Base-by-base conservation (phyloP, 2,329 filamentous ascomycete species). In the Calonectria fujianensis region DNA sequence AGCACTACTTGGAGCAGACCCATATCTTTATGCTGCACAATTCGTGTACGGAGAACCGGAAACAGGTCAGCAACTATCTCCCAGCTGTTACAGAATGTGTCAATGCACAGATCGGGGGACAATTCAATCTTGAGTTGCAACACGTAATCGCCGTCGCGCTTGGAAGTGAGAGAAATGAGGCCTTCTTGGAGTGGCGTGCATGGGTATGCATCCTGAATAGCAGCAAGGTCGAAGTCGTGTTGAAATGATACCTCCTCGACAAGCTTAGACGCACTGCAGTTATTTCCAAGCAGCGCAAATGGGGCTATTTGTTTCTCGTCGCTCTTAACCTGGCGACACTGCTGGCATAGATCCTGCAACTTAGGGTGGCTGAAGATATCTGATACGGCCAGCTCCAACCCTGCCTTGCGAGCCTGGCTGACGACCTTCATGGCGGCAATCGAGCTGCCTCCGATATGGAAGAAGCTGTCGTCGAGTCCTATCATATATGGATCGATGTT, bases 381-480 rank as follows among this genome's bases (percentile, higher is more conserved):
- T 35, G 74, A 63, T 2, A 79, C 66, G 0, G 35, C 29, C 1
- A 80, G 18, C 4, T 57, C 37, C 3, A 79, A 68, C 5, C 75
- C 71, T 10, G 59, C 41, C 5, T 74, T 72, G 4, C 75, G 74
- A 11, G 70, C 73, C 4, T 72, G 69, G 1, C 61, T 72, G 1
- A 76, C 88, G 4, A 90, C 77, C 71, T 86, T 87, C 86, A 90
- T 91, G 0, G 88, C 88, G 0, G 84, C 77, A 4, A 90, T 85
- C 0, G 88, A 90, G 75, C 89, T 87, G 24, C 89, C 89, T n/a
- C 89, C 88, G 0, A 89, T 83, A 0, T 83, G 83, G 82, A 90
- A 89, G 79, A 90, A 90, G 78, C 86, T 88, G 74, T 89, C 86
- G 4, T 87, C 84, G 0, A 84, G 72, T 2, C 85, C 84, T 27